Evolutionary conservation across 306 rosid genomes (phyloP), one percentile per base, ranked within the genome.

Genomic region (Cyamopsis tetragonoloba): DNA sequence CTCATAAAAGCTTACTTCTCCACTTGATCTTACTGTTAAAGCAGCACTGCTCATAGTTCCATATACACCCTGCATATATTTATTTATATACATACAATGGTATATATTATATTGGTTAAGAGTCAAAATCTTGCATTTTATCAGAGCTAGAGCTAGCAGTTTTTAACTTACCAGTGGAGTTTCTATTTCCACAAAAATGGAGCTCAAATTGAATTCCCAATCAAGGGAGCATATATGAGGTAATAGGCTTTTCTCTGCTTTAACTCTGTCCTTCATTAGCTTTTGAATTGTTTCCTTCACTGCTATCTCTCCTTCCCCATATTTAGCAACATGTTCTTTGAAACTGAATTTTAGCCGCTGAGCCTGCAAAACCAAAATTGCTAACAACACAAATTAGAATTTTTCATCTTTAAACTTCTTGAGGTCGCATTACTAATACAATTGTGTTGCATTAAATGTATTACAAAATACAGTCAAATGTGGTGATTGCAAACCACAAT

Each of bases 11-110:
- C 44, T 68, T 6, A 68, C 84, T 42, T 73, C 77, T 3, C 87
- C 90, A 22, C 57, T 61, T 35, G 79, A 68, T 59, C 62, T 80
- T 13, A 83, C 71, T 2, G 82, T 48, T 56, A 85, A 53, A 6
- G 86, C 87, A 32, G 87, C 77, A 23, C 77, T 79, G 63, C 84
- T 85, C 58, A 91, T 84, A 23, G 91, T 85, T 35, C 95, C 91
- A 68, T 41, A 83, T 35, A 55, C 58, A 74, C 91, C 91, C 89
- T 81, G 68, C 77, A 58, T 34, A 32, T 12, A n/a, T n/a, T n/a
- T n/a, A n/a, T n/a, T n/a, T n/a, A n/a, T n/a, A n/a, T n/a, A n/a
- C n/a, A n/a, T n/a, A n/a, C n/a, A n/a, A n/a, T n/a, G n/a, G n/a
- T n/a, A n/a, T n/a, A n/a, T n/a, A n/a, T n/a, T n/a, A n/a, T n/a